phyloP scores from a whole-genome alignment of 2,329 filamentous ascomycete genomes.

The Aspergillus aculeatus region DNA sequence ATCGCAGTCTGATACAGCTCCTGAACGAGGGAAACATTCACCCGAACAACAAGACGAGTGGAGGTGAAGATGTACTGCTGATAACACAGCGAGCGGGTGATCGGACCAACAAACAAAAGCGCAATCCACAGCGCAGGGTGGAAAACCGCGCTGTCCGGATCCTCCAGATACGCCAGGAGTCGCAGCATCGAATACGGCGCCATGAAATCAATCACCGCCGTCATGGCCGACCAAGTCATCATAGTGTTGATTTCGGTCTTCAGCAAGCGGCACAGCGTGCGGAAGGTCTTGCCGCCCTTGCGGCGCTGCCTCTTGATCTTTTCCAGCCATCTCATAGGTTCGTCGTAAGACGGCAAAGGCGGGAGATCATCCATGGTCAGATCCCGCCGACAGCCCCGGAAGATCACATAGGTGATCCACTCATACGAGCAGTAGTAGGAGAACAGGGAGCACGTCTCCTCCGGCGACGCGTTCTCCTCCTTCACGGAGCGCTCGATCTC shows the following conservation, averaged over 20 bases:
- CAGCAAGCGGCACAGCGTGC: conserved; percentile 25
- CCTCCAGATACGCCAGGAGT: conserved; percentile 52
- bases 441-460: conserved; percentile 35
- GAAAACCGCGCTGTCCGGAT: conserved; percentile 46
- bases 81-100: conserved; percentile 51
- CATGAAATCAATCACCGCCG: conserved; percentile 47
- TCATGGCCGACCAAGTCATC: conserved; percentile 26
- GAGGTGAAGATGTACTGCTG: conserved; percentile 60
- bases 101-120: conserved; percentile 54
- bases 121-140: conserved; percentile 56
- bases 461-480: conserved; percentile 21
- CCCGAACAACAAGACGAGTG: conserved; percentile 56
- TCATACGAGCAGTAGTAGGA: conserved; percentile 36
- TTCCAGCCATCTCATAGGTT: conserved; percentile 26
- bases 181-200: conserved; percentile 56
- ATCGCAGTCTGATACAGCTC: conserved; percentile 59
- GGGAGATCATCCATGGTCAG: conserved; percentile 36
- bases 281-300: conserved; percentile 29
- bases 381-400: conserved; percentile 28
- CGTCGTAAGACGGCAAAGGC: conserved; percentile 31
- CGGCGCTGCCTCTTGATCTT: conserved; percentile 26
- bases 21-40: conserved; percentile 58
- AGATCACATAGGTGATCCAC: conserved; percentile 34
- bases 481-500: conserved; percentile 14
- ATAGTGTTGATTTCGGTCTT: conserved; percentile 27